phyloP scores from a whole-genome alignment of 2,329 filamentous ascomycete genomes.

The Trichoderma breve region DNA sequence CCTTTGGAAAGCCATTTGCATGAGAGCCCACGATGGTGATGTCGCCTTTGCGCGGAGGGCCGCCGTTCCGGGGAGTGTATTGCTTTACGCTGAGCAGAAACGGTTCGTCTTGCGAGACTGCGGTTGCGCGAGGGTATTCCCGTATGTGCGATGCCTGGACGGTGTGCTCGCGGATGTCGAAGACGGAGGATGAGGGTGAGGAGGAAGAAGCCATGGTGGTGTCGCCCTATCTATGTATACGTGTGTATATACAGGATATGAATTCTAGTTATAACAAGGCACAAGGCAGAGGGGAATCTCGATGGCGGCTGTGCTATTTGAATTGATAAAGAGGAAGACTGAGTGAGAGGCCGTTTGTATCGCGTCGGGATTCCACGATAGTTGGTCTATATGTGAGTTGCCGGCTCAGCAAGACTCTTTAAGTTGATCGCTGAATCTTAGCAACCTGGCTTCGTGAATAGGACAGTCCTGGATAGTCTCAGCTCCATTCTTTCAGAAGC shows the following conservation, averaged over 20 bases:
- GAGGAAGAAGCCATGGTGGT: background rate
- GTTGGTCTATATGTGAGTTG: background rate
- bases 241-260: too few species aligned
- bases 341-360: background rate
- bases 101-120: slow-evolving; percentile 69
- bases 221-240: background rate
- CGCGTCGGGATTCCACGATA: background rate
- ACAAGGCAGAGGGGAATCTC: background rate
- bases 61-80: slow-evolving; percentile 75
- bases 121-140: slow-evolving; percentile 73
- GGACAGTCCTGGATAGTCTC: background rate
- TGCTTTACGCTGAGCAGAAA: slow-evolving; percentile 79
- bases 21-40: slow-evolving; percentile 84
- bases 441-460: background rate
- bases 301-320: background rate
- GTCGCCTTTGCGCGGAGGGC: slow-evolving; percentile 66
- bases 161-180: slow-evolving; percentile 70
- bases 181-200: slow-evolving; percentile 34
- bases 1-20: slow-evolving; percentile 92
- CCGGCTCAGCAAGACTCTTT: background rate
- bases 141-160: slow-evolving; percentile 75
- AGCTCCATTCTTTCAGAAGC: background rate
- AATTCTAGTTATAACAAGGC: background rate
- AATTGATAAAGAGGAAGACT: background rate
- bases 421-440: background rate